phyloP scores from a whole-genome alignment of 2,329 filamentous ascomycete genomes.

The Dactylonectria macrodidyma region DNA sequence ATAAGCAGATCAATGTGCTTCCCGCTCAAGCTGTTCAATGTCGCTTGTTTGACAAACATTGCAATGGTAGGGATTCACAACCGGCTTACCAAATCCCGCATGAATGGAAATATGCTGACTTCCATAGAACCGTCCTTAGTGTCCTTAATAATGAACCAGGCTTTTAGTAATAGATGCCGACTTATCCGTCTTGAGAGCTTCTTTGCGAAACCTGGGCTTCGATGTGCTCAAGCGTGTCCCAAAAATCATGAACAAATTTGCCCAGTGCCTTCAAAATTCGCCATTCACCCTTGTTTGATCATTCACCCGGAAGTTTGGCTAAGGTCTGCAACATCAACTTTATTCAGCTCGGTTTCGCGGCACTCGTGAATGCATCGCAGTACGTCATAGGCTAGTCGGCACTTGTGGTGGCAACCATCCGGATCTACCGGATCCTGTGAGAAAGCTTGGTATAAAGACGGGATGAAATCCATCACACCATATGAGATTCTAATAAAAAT shows the following conservation, averaged over 20 bases:
- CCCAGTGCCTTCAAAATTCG: not conserved
- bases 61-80: too few species aligned
- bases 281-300: not conserved
- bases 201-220: too few species aligned
- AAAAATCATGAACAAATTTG: not conserved
- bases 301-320: not conserved
- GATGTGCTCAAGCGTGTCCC: not conserved
- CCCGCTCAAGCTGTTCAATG: too few species aligned
- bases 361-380: not conserved
- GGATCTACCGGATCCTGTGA: not conserved
- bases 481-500: not conserved
- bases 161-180: not conserved
- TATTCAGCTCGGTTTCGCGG: not conserved
- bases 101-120: not conserved
- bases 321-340: not conserved
- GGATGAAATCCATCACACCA: not conserved
- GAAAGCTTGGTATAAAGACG: not conserved
- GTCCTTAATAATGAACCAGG: too few species aligned
- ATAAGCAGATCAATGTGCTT: too few species aligned
- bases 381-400: not conserved
- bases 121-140: too few species aligned
- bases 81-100: not conserved
- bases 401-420: not conserved
- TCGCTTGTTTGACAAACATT: too few species aligned
- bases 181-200: not conserved